Conservation (phyloP, 31 red algal genomes). For the Asparagopsis taxiformis region DNA sequence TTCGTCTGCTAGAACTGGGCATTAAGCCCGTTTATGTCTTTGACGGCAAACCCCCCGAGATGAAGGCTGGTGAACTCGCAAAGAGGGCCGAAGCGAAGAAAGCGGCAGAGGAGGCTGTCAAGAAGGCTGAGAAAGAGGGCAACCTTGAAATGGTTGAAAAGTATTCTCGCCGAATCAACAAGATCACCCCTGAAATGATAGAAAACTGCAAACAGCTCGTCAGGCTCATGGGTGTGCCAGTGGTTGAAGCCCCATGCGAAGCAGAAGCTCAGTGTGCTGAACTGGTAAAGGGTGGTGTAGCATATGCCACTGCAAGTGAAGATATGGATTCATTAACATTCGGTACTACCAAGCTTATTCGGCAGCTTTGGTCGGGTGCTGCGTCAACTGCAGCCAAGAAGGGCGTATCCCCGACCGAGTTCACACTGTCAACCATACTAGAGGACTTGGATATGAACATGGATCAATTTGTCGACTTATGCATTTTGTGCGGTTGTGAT, state of each 20-base stretch:
- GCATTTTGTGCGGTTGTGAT: conserved; percentile 98
- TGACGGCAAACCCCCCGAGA: conserved; percentile 87
- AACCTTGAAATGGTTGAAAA: conserved; percentile 81
- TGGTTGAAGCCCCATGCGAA: conserved; percentile 92
- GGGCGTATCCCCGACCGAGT: conserved; percentile 72
- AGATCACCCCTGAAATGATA: conserved; percentile 74
- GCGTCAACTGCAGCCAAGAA: conserved; percentile 70
- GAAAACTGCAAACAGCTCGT: conserved; percentile 71
- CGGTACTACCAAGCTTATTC: conserved; percentile 74
- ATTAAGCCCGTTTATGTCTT: conserved; percentile 95
- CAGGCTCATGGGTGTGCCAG: conserved; percentile 83
- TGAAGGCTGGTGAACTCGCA: conserved; percentile 85
- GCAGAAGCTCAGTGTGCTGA: conserved; percentile 97
- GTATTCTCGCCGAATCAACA: conserved; percentile 83
- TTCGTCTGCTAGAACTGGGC: conserved; percentile 80
- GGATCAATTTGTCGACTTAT: conserved; percentile 93
- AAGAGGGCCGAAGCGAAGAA: conserved; percentile 79
- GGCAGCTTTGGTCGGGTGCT: conserved; percentile 78
- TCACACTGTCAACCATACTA: conserved; percentile 59
- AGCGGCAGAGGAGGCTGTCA: conserved; percentile 62
- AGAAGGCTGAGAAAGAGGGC: conserved; percentile 87
- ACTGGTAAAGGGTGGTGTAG: conserved; percentile 64
- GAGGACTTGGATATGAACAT: conserved; percentile 69
- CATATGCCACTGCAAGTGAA: conserved; percentile 90
- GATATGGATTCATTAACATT: conserved; percentile 99